Percentiles rank a stretch among this genome's conserved stretches.
These are phyloP conservation scores for Globisporangium spiculum DNA, from an alignment of 352 stramenopile species.

Conservation along the genomic window DNA sequence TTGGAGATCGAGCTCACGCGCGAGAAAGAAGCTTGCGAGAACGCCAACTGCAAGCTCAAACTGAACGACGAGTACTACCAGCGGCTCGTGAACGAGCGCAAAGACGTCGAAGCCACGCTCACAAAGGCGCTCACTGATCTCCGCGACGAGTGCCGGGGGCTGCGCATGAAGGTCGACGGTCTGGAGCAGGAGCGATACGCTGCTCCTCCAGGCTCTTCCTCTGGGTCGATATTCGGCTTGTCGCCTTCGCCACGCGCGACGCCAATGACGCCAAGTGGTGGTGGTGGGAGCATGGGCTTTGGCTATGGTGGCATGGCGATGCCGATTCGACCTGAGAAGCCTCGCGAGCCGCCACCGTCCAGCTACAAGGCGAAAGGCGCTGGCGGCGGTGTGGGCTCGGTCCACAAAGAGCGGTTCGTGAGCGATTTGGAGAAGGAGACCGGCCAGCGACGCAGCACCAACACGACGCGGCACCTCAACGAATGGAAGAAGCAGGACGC, in stretches of 20 bases:
- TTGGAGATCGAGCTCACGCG: constrained; percentile 40
- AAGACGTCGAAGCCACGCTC: constrained; percentile 48
- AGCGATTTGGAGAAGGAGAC: constrained; percentile 71
- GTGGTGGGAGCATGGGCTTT: neutral
- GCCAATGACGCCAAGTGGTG: constrained; percentile 7
- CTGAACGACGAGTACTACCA: constrained; percentile 47
- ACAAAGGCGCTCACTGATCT: constrained; percentile 28
- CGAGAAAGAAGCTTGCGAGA: constrained; percentile 28
- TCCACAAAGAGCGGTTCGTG: constrained; percentile 73
- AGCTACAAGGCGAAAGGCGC: constrained; percentile 3
- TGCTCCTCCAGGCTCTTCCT: constrained; percentile 9
- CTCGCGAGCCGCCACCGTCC: constrained; percentile 22
- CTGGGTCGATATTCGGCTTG: constrained; percentile 10
- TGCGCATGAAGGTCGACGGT: constrained; percentile 37
- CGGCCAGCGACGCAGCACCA: constrained; percentile 46
- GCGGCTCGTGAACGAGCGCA: constrained; percentile 47
- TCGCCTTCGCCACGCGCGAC: constrained; percentile 12
- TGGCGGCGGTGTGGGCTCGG: constrained; percentile 17
- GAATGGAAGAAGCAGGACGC: constrained; percentile 35
- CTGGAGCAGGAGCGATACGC: constrained; percentile 36
- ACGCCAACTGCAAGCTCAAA: constrained; percentile 31
- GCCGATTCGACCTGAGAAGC: constrained; percentile 56
- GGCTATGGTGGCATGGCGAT: constrained; percentile 13
- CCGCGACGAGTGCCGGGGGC: constrained; percentile 33
- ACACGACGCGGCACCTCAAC: constrained; percentile 27